A percentile compares a stretch with the other conserved stretches of the same genome.
Conservation (phyloP, 371 early-diverging fungal genomes). For the Zychaea mexicana region DNA sequence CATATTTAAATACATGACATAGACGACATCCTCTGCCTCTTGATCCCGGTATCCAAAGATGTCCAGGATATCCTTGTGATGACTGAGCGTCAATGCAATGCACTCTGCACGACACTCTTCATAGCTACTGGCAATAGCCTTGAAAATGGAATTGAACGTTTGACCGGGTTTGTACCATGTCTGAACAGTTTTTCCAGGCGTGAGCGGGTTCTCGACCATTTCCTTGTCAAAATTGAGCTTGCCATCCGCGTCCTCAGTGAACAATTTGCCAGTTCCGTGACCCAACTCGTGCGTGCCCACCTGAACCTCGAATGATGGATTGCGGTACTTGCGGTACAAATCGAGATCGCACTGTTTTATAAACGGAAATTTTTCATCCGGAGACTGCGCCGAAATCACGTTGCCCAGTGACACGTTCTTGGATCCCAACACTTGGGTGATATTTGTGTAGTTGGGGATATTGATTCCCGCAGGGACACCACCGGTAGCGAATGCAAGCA, state of each 20-base stretch:
- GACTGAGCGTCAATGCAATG: slow-evolving; percentile 56
- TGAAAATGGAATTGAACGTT: slow-evolving; percentile 60
- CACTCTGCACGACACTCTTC: slow-evolving; percentile 72
- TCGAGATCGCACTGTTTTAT: slow-evolving; percentile 44
- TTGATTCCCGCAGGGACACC: slow-evolving; percentile 68
- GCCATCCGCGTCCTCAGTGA: slow-evolving; percentile 53
- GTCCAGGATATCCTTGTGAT: slow-evolving; percentile 42
- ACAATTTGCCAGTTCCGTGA: slow-evolving; percentile 65
- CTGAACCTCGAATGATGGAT: slow-evolving; percentile 65
- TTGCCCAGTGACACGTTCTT: slow-evolving; percentile 72
- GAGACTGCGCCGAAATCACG: slow-evolving; percentile 55
- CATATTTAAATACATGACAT: slow-evolving; percentile 61
- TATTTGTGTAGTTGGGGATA: slow-evolving; percentile 63
- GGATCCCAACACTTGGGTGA: slow-evolving; percentile 58
- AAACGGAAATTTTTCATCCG: slow-evolving; percentile 56
- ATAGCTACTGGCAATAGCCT: slow-evolving; percentile 45
- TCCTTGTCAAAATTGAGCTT: slow-evolving; percentile 54
- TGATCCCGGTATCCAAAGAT: slow-evolving; percentile 57
- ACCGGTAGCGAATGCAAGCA: slow-evolving; percentile 55
- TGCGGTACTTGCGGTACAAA: slow-evolving; percentile 45
- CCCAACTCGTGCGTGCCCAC: slow-evolving; percentile 53
- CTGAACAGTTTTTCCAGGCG: slow-evolving; percentile 43
- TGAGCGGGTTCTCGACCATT: slow-evolving; percentile 47
- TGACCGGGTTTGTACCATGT: slow-evolving; percentile 67
- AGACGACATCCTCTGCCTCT: slow-evolving; percentile 55